Percentiles rank a stretch among this genome's conserved stretches.
Conservation (phyloP, 1,139 yeast species). For the Geotrichum aggregatum region DNA sequence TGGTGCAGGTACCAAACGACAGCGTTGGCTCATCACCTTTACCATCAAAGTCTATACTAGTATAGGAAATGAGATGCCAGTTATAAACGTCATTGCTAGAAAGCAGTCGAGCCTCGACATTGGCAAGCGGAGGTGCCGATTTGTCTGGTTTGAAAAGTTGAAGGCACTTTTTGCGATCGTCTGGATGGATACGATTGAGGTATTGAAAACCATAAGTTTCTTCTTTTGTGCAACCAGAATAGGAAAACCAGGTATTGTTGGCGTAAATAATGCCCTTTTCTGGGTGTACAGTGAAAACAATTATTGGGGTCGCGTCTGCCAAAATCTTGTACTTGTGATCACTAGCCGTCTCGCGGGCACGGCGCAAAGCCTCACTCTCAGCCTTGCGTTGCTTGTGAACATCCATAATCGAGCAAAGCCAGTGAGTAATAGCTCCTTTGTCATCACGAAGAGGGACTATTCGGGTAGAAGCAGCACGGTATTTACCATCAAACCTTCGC, state of each 20-base stretch:
- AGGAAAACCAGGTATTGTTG: slow-evolving; percentile 38
- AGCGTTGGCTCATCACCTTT: slow-evolving; percentile 15
- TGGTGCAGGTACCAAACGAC: slow-evolving; percentile 39
- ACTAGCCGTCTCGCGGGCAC: slow-evolving; percentile 36
- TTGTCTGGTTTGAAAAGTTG: slow-evolving; percentile 23
- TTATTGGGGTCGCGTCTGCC: slow-evolving; percentile 39
- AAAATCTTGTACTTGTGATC: slow-evolving; percentile 37
- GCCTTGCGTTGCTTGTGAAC: slow-evolving; percentile 38
- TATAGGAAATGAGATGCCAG: slow-evolving; percentile 36
- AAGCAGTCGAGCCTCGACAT: slow-evolving; percentile 32
- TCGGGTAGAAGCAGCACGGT: slow-evolving; percentile 34
- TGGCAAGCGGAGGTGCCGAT: slow-evolving; percentile 21
- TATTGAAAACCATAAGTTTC: slow-evolving; percentile 37
- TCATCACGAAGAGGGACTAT: slow-evolving; percentile 38
- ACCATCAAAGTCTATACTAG: slow-evolving; percentile 28
- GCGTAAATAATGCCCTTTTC: slow-evolving; percentile 36
- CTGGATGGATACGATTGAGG: slow-evolving; percentile 31
- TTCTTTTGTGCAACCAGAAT: slow-evolving; percentile 33
- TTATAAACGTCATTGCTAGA: slow-evolving; percentile 32
- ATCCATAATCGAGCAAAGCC: slow-evolving; percentile 41
- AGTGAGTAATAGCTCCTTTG: slow-evolving; percentile 36
- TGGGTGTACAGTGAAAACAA: slow-evolving; percentile 37
- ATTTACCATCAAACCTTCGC: slow-evolving; percentile 37
- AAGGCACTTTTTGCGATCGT: slow-evolving; percentile 33
- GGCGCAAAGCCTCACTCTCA: slow-evolving; percentile 34